Evolutionary conservation across 2,329 filamentous ascomycete species (phyloP).

Genomic region (Hymenoscyphus repandus): DNA sequence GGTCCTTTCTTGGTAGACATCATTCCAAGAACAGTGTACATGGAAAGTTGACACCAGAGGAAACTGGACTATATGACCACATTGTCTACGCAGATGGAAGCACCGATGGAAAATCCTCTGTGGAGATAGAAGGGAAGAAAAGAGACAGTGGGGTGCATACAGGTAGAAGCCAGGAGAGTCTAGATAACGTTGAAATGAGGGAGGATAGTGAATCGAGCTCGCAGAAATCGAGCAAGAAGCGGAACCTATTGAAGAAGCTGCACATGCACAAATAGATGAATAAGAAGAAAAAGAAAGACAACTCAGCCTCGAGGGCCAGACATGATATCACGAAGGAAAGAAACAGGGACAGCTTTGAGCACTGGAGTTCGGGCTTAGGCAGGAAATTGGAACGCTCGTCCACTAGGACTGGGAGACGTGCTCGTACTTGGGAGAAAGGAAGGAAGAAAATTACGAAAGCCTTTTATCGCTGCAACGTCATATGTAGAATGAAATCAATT

Average conservation of each 20-base stretch:
- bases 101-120: slow-evolving; percentile 9
- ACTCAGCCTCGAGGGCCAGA: background rate
- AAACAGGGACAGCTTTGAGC: slow-evolving; percentile 6
- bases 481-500: slow-evolving; percentile 5
- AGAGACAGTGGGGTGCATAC: background rate
- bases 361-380: slow-evolving; percentile 8
- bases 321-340: background rate
- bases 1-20: slow-evolving; percentile 17
- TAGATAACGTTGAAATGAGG: background rate
- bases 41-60: slow-evolving; percentile 2
- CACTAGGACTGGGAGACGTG: background rate
- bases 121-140: background rate
- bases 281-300: background rate
- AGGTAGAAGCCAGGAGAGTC: background rate
- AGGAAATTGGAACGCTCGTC: background rate
- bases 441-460: background rate
- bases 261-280: background rate
- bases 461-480: background rate
- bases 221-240: slow-evolving; percentile 1
- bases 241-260: slow-evolving; percentile 6
- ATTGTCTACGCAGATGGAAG: slow-evolving; percentile 20
- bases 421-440: background rate
- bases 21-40: slow-evolving; percentile 5
- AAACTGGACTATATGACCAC: slow-evolving; percentile 20
- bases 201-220: background rate